Conservation (phyloP, 805 yeast species). For the Metschnikowia chrysomelidarum region DNA sequence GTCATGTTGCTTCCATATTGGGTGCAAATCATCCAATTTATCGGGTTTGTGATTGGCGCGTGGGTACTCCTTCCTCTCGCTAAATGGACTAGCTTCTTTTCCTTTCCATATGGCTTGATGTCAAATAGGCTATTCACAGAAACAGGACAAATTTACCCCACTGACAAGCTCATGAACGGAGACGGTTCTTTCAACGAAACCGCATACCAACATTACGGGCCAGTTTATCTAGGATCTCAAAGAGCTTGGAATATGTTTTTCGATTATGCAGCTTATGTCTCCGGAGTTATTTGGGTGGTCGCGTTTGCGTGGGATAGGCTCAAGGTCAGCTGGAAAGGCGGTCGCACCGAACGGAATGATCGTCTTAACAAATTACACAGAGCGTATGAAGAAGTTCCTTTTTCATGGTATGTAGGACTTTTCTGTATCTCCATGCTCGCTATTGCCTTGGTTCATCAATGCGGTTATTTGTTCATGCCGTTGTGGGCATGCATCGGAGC, state of each 20-base stretch:
- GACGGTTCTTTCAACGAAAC: conserved; percentile 43
- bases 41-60: conserved; percentile 46
- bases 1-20: conserved; percentile 53
- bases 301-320: conserved; percentile 31
- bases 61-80: conserved; percentile 49
- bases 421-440: conserved; percentile 30
- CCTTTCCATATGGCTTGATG: conserved; percentile 43
- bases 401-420: conserved; percentile 38
- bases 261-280: conserved; percentile 51
- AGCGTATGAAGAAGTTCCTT: conserved; percentile 42
- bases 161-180: conserved; percentile 37
- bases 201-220: conserved; percentile 45
- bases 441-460: conserved; percentile 8
- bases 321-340: conserved; percentile 10
- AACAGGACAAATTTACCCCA: conserved; percentile 43
- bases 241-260: conserved; percentile 51
- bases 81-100: conserved; percentile 39
- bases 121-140: conserved; percentile 39
- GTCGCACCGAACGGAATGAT: conserved; percentile 30
- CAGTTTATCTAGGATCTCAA: conserved; percentile 47
- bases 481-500: conserved; percentile 47
- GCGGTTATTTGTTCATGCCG: conserved; percentile 36
- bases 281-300: conserved; percentile 48
- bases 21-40: conserved; percentile 49
- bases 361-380: conserved; percentile 42